These are phyloP conservation scores for Gossypium gossypioides DNA, from an alignment of 441 rosid genomes.

Conservation along the genomic window DNA sequence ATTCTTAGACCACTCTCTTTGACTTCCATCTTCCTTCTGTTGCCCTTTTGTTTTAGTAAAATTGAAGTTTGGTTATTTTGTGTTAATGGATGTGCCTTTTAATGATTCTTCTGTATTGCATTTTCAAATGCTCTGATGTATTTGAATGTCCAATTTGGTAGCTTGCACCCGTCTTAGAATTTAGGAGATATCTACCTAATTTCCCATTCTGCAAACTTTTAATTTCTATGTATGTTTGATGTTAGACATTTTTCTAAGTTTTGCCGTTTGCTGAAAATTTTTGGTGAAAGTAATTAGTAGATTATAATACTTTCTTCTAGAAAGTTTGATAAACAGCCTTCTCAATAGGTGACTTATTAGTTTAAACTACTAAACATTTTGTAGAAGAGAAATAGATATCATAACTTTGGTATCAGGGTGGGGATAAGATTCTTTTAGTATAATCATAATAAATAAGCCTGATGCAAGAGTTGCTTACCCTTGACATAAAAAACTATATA, in stretches of 20 bases:
- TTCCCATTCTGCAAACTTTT: background rate
- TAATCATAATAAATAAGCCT: background rate
- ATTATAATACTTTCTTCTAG: background rate
- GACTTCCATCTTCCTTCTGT: background rate
- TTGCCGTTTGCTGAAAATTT: background rate
- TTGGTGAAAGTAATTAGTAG: background rate
- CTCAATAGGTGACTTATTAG: background rate
- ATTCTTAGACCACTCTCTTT: background rate
- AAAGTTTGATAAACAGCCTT: background rate
- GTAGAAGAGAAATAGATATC: background rate
- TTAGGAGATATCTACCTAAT: background rate
- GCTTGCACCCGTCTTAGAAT: background rate
- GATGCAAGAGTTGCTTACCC: background rate
- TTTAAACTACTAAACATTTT: background rate
- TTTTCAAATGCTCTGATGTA: background rate
- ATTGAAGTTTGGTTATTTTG: background rate
- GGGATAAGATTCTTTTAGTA: constrained; percentile 1
- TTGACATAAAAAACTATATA: background rate
- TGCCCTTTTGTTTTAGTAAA: background rate
- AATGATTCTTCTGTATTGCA: background rate
- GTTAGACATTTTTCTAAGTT: background rate
- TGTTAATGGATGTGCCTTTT: background rate
- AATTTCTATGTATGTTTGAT: background rate
- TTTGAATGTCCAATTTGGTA: background rate
- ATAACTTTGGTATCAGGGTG: background rate